Conservation (phyloP, 768 basidiomycete genomes). For the Boletus rex-veris region DNA sequence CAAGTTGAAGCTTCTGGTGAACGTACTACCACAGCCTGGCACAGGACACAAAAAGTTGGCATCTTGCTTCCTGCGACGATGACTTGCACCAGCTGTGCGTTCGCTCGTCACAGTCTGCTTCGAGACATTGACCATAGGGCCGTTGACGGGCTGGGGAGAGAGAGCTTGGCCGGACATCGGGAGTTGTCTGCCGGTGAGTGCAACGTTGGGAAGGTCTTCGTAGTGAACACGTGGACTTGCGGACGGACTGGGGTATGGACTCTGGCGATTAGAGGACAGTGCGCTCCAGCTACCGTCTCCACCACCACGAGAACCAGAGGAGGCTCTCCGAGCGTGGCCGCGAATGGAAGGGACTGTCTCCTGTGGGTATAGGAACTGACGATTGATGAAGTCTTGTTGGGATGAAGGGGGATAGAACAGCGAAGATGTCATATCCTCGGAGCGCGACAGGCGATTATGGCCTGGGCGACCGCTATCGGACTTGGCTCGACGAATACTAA, state of each 20-base stretch:
- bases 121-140: conserved; percentile 33
- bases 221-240: conserved; percentile 57
- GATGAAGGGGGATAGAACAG: conserved; percentile 33
- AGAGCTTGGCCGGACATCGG: conserved; percentile 25
- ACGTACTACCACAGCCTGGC: conserved; percentile 80
- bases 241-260: conserved; percentile 67
- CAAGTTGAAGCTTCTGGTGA: conserved; percentile 90
- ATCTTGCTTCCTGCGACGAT: conserved; percentile 81
- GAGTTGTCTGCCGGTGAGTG: conserved; percentile 22
- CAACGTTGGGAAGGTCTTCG: conserved; percentile 43
- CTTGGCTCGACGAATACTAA: conserved; percentile 46
- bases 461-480: conserved; percentile 44
- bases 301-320: conserved; percentile 37
- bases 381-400: conserved; percentile 42
- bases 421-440: conserved; percentile 53
- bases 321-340: conserved; percentile 42
- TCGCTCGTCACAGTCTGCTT: conserved; percentile 90
- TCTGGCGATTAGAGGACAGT: conserved; percentile 41
- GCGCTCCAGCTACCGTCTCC: conserved; percentile 33
- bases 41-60: conserved; percentile 84
- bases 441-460: conserved; percentile 53
- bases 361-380: conserved; percentile 43
- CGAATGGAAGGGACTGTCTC: conserved; percentile 36
- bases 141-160: not conserved
- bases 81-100: conserved; percentile 83